Percentiles rank a stretch among this genome's conserved stretches.
Evolutionary conservation across 1,139 yeast genomes (phyloP).

Genomic region (Pichia norvegensis): DNA sequence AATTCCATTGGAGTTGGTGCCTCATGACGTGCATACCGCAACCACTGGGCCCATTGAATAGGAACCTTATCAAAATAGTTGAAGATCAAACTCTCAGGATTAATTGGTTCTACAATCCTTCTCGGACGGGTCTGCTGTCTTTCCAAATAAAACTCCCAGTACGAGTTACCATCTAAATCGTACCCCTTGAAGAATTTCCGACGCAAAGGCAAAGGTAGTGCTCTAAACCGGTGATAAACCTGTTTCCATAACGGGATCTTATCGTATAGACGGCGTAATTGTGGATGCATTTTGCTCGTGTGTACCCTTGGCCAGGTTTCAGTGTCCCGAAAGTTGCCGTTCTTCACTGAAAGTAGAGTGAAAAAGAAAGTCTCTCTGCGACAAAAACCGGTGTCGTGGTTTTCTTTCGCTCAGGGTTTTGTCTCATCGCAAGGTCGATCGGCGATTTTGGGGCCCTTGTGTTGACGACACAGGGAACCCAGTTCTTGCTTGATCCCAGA

Average conservation of each 20-base stretch:
- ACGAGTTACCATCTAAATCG: constrained; percentile 74
- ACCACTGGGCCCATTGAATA: constrained; percentile 81
- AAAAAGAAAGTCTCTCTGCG: no score
- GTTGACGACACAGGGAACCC: no score
- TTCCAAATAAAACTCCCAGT: constrained; percentile 67
- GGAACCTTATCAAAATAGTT: constrained; percentile 47
- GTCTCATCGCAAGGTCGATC: no score
- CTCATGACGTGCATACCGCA: constrained; percentile 51
- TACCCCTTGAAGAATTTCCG: constrained; percentile 52
- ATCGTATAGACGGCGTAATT: constrained; percentile 2
- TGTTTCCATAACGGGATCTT: constrained; percentile 31
- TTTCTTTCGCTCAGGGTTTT: neutral
- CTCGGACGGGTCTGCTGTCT: constrained; percentile 36
- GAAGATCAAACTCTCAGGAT: constrained; percentile 35
- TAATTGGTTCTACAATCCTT: constrained; percentile 43
- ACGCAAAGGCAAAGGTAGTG: constrained; percentile 56
- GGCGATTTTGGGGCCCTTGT: no score
- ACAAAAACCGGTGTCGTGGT: neutral
- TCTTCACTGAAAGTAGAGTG: no score
- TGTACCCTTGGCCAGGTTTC: no score
- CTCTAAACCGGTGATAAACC: constrained; percentile 49
- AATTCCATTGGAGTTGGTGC: constrained; percentile 62
- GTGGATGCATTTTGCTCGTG: neutral
- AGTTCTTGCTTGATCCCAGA: no score
- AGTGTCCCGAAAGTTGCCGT: no score